Percentiles rank a stretch among this genome's conserved stretches.
Conservation (phyloP, 495 filamentous ascomycete genomes). For the Amorphotheca resinae region DNA sequence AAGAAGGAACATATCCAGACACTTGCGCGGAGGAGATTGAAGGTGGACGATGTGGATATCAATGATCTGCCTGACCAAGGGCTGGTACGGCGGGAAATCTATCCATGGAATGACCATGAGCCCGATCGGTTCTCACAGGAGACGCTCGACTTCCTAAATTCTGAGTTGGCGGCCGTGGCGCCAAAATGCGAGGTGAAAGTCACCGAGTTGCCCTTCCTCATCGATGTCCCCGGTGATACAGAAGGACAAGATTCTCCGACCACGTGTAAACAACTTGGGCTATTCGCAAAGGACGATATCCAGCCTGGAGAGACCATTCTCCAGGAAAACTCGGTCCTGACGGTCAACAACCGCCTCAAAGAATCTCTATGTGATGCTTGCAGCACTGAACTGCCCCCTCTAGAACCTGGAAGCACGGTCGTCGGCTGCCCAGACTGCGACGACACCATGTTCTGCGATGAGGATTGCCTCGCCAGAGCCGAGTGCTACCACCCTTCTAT, state of each 20-base stretch:
- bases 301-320: constrained; percentile 64
- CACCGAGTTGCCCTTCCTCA: constrained; percentile 56
- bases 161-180: constrained; percentile 47
- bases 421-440: constrained; percentile 62
- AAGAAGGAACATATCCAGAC: constrained; percentile 34
- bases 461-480: constrained; percentile 58
- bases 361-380: constrained; percentile 79
- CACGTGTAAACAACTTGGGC: constrained; percentile 64
- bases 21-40: constrained; percentile 32
- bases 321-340: constrained; percentile 64
- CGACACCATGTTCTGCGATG: constrained; percentile 78
- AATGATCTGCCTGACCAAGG: constrained; percentile 57
- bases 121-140: constrained; percentile 67
- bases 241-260: constrained; percentile 32
- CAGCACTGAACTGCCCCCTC: constrained; percentile 55
- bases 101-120: constrained; percentile 88
- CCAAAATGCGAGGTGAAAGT: constrained; percentile 61
- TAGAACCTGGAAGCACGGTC: constrained; percentile 31
- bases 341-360: constrained; percentile 69
- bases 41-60: constrained; percentile 27
- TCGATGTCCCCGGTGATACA: constrained; percentile 32
- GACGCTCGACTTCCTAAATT: constrained; percentile 55
- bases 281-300: constrained; percentile 80
- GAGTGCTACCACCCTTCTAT: constrained; percentile 70
- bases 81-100: constrained; percentile 70